phyloP scores from a whole-genome alignment of 2,329 filamentous ascomycete genomes.

The Penicillium concentricum region DNA sequence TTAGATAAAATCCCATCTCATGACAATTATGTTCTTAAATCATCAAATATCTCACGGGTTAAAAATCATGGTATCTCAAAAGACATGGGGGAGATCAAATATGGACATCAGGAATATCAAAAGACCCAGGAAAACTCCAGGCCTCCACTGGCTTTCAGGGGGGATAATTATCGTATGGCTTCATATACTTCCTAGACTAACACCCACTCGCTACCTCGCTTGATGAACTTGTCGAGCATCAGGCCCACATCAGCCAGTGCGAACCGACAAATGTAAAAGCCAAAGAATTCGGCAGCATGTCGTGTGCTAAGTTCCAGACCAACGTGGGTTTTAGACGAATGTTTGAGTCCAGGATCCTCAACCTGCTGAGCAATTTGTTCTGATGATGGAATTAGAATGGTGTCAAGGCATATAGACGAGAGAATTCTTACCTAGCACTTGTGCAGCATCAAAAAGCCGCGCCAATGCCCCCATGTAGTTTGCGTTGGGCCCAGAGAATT shows the following conservation, averaged over 20 bases:
- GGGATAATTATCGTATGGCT: constrained; percentile 1
- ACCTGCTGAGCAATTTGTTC: constrained; percentile 96
- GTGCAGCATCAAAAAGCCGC: constrained; percentile 86
- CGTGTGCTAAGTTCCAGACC: constrained; percentile 90
- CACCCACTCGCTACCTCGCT: constrained; percentile 95
- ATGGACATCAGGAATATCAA: constrained; percentile 24
- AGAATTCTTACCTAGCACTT: constrained; percentile 71
- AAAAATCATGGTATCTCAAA: constrained; percentile 28
- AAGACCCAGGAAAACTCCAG: not conserved
- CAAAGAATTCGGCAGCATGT: constrained; percentile 96
- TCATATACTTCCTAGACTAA: constrained; percentile 45
- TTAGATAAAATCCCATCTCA: constrained; percentile 18
- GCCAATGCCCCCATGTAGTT: constrained; percentile 90
- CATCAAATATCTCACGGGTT: constrained; percentile 16
- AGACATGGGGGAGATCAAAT: constrained; percentile 17
- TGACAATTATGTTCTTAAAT: constrained; percentile 27
- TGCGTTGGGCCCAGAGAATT: constrained; percentile 79
- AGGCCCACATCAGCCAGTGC: constrained; percentile 80
- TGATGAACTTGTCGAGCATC: constrained; percentile 94
- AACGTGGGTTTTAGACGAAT: constrained; percentile 90
- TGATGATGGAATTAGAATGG: constrained; percentile 38
- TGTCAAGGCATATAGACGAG: not conserved
- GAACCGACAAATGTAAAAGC: constrained; percentile 93
- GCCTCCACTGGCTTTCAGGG: not conserved
- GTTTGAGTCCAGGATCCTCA: constrained; percentile 87